Evolutionary conservation across 83 land plant genomes (phyloP).

Genomic region (Picea engelmannii): DNA sequence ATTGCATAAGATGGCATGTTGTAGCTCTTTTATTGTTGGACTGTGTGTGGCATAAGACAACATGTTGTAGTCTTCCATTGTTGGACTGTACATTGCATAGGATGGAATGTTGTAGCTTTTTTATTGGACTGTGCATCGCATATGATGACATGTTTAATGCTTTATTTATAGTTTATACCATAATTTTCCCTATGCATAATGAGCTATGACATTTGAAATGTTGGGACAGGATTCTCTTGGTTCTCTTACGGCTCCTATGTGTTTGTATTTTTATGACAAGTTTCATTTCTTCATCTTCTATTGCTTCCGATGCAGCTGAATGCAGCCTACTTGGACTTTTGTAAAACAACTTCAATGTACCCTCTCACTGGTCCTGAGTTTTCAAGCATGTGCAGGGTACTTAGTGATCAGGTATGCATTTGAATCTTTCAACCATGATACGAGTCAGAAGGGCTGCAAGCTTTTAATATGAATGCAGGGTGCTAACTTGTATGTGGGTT

Average conservation of each 20-base stretch:
- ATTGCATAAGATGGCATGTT: too few relatives aligned
- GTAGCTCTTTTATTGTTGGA: too few relatives aligned
- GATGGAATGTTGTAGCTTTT: too few relatives aligned
- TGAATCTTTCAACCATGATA: neutral
- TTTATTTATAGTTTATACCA: too few relatives aligned
- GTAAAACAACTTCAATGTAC: conserved; percentile 44
- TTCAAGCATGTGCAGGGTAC: conserved; percentile 57
- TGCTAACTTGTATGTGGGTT: neutral
- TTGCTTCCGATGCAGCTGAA: conserved; percentile 40
- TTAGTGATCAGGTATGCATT: conserved; percentile 59
- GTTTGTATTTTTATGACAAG: neutral
- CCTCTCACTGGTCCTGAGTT: conserved; percentile 55
- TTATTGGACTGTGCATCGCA: too few relatives aligned
- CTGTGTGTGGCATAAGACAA: too few relatives aligned
- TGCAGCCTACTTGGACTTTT: conserved; percentile 49
- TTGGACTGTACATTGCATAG: too few relatives aligned
- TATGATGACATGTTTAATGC: too few relatives aligned
- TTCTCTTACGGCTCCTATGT: neutral
- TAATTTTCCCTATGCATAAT: too few relatives aligned
- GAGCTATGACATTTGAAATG: too few relatives aligned
- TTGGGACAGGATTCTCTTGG: neutral
- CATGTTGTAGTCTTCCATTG: too few relatives aligned
- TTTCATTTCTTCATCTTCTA: neutral
- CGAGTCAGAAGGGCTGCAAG: neutral
- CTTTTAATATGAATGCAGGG: neutral